Conservation (phyloP, 116 monocot species). For the Cymodocea nodosa region DNA sequence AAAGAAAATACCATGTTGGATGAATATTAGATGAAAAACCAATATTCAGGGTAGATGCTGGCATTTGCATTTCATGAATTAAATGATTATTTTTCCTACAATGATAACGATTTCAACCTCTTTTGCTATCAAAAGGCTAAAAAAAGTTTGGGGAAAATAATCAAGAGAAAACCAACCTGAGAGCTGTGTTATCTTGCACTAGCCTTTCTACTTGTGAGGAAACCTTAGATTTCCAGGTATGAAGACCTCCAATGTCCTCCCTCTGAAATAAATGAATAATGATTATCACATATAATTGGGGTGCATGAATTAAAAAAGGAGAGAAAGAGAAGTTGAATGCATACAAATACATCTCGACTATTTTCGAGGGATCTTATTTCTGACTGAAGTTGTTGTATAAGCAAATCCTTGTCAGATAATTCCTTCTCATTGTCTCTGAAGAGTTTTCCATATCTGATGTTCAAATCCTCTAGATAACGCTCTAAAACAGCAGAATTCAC, state of each 20-base stretch:
- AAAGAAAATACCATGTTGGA: too few relatives aligned
- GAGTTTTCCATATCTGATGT: conserved; percentile 70
- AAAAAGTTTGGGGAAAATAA: not conserved
- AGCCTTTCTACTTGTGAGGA: conserved; percentile 50
- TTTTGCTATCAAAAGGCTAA: too few relatives aligned
- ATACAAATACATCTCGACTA: conserved; percentile 46
- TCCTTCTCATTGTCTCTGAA: conserved; percentile 83
- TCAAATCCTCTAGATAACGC: conserved; percentile 80
- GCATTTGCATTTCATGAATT: too few relatives aligned
- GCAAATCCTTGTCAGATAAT: conserved; percentile 27
- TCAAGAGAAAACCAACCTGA: conserved; percentile 57
- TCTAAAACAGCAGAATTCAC: conserved; percentile 82
- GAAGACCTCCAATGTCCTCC: conserved; percentile 51
- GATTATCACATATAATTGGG: not conserved
- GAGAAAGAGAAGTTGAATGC: conserved; percentile 5
- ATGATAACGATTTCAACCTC: too few relatives aligned
- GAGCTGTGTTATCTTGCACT: conserved; percentile 34
- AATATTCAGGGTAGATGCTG: too few relatives aligned
- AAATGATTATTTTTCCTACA: too few relatives aligned
- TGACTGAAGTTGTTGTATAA: conserved; percentile 38
- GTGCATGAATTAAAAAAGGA: conserved; percentile 2
- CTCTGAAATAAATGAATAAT: conserved; percentile 23
- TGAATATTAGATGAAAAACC: too few relatives aligned
- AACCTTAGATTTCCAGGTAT: conserved; percentile 50
- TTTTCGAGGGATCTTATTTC: conserved; percentile 46